Evolutionary conservation across 2,329 filamentous ascomycete species (phyloP), one percentile per base, ranked within the genome.

Genomic region (Sarocladium kiliense): DNA sequence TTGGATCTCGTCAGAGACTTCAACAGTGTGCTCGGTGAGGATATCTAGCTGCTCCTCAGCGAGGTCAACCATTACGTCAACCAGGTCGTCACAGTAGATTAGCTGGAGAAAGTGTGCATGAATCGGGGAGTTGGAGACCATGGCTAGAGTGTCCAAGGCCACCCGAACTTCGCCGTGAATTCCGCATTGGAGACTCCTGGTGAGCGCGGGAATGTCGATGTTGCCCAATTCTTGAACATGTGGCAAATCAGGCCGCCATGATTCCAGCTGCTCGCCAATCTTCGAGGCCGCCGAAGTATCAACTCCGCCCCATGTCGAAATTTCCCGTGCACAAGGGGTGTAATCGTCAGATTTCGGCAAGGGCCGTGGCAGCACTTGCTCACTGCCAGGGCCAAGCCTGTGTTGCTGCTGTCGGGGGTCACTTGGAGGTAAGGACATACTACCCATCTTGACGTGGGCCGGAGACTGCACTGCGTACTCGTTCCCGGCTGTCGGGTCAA

Each of bases 131-230:
- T 73, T 68, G 2, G 77, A 76, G 12, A 94, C 78, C 19, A 82
- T 84, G 10, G 85, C 85, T 34, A 99, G 76, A 0, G 88, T 90
- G 68, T 97, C 94, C 44, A 99, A 76, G 2, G 93, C 93, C 58
- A 96, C 74, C 10, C 93, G 85, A n/a, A 96, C 87, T 71, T 99
- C 94, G 4, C 85, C 86, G 63, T 91, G 87, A 42, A 97, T 88
- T 1, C 93, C 93, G 55, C 89, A 95, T 66, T 96, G 91, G 36
- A 99, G 75, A 64, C 91, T 91, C 76, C 91, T 88, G 1, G 87
- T 96, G 39, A 99, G 78, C 19, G 93, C 91, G 61, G 92, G 87
- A 26, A 97, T 87, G 65, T 99, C 93, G 59, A 97, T 89, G 19
- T 91, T 81, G 9, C 93, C 94, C 54, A 97, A 78, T 63, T 97